phyloP scores from a whole-genome alignment of 805 yeast genomes.

The Candida succiphila region DNA sequence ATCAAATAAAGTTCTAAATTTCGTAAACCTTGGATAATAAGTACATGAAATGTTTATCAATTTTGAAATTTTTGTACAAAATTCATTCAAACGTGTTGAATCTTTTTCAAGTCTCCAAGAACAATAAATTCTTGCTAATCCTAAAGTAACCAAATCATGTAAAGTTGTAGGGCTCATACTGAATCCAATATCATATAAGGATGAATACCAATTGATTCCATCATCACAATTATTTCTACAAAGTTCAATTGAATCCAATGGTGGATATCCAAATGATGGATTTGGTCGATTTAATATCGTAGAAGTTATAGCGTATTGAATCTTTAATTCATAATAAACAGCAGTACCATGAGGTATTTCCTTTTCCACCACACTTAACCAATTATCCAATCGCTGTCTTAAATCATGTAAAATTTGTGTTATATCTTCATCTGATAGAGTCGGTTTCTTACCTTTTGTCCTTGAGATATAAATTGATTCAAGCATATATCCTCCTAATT shows the following conservation, averaged over 20 bases:
- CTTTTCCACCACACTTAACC: slow-evolving; percentile 11
- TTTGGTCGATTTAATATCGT: slow-evolving; percentile 15
- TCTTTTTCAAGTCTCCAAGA: slow-evolving; percentile 14
- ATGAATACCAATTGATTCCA: slow-evolving; percentile 8
- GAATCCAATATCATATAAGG: slow-evolving; percentile 9
- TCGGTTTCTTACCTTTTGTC: slow-evolving; percentile 11
- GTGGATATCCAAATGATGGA: slow-evolving; percentile 14
- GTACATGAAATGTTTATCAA: slow-evolving; percentile 11
- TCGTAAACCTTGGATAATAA: slow-evolving; percentile 7
- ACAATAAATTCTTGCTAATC: slow-evolving; percentile 15
- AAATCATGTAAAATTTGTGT: slow-evolving; percentile 3
- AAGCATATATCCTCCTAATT: slow-evolving; percentile 13
- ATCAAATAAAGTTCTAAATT: slow-evolving; percentile 10
- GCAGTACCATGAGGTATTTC: slow-evolving; percentile 8
- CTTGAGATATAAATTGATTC: slow-evolving; percentile 16
- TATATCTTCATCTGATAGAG: slow-evolving; percentile 9
- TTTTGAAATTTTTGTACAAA: slow-evolving; percentile 5
- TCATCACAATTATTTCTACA: slow-evolving; percentile 12
- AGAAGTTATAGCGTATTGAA: slow-evolving; percentile 10
- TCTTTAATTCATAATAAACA: slow-evolving; percentile 12
- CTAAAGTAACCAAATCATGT: slow-evolving; percentile 12
- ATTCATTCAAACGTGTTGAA: slow-evolving; percentile 6
- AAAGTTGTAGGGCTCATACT: slow-evolving; percentile 9
- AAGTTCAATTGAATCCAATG: slow-evolving; percentile 4
- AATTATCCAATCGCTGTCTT: slow-evolving; percentile 7